Evolutionary conservation across 2,329 filamentous ascomycete genomes (phyloP), one percentile per base, ranked within the genome.

Genomic region (Curvularia lunata): DNA sequence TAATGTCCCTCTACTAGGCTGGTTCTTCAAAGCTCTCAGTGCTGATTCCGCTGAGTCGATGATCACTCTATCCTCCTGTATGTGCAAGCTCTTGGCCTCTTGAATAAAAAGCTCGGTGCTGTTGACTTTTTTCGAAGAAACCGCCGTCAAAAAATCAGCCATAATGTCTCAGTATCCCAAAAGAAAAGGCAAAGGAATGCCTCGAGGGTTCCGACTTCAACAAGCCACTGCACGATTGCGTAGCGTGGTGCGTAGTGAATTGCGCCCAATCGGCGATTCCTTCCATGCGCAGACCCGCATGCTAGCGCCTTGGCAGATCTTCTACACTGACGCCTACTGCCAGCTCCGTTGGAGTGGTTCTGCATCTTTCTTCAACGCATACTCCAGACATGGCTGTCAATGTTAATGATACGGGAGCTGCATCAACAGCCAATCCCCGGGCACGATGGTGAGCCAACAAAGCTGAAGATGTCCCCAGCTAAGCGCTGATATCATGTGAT

Each of bases 1-100:
- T 1, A 92, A 77, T 2, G 80, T 78, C 9, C 85, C 82, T 62
- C 87, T 83, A 66, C 85, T 83, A 3, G 90, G 89, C 64, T 91
- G 84, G 40, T 77, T 81, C 61, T 83, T 87, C 12, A 92, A 77
- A 2, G 80, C 78, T 40, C 86, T 81, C n/a, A 91, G 75, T 9
- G 82, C 85, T 58, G 87, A 84, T 38, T 77, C 69, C 23, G 79
- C 68, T 10, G 77, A 73, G 21, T 68, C 58, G 28, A 77, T 59
- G 12, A 40, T 23, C 42, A 62, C 41, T 13, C 10, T 32, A 38
- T 52, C 45, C 48, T 66, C 58, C 49, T 58, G 61, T 28, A 59
- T 56, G 28, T 52, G 57, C 43, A 58, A 41, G 37, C 38, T 53
- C 18, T 62, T 53, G n/a, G 64, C 53, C 30, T 69, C 57, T 25